Evolutionary conservation across 495 filamentous ascomycete genomes (phyloP).

Genomic region (Evernia prunastri): DNA sequence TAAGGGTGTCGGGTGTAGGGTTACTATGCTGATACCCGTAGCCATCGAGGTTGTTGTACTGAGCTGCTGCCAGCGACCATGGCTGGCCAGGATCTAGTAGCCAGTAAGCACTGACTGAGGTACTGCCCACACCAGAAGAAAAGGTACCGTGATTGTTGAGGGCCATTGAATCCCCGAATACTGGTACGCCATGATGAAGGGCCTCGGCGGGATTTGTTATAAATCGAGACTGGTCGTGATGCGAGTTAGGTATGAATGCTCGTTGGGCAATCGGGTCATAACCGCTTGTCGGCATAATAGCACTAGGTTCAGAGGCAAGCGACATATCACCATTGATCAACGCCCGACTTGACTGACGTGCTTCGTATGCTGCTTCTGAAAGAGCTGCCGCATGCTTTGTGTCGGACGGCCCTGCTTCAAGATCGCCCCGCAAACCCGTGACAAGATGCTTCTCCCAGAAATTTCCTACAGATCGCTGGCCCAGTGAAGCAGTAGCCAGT

Average conservation of each 20-base stretch:
- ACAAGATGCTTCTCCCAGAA: neutral
- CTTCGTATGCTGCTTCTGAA: neutral
- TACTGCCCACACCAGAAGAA: neutral
- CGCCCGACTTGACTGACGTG: neutral
- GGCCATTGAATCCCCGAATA: neutral
- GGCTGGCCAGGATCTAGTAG: neutral
- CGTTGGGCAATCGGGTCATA: neutral
- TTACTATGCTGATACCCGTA: neutral
- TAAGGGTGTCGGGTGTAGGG: neutral
- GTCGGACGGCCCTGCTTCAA: neutral
- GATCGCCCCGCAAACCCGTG: conserved; percentile 2
- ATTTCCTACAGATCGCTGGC: neutral
- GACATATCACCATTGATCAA: neutral
- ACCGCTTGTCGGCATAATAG: neutral
- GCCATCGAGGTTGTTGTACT: neutral
- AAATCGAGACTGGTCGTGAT: neutral
- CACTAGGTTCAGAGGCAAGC: neutral
- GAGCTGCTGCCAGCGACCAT: neutral
- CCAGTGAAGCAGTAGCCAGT: neutral
- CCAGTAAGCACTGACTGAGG: neutral
- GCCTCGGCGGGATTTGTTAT: neutral
- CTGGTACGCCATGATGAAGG: neutral
- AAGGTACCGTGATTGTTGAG: neutral
- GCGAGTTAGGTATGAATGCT: neutral
- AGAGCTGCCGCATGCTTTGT: neutral